Base-by-base conservation (phyloP, 2,329 filamentous ascomycete genomes). In the Fusarium sp. region DNA sequence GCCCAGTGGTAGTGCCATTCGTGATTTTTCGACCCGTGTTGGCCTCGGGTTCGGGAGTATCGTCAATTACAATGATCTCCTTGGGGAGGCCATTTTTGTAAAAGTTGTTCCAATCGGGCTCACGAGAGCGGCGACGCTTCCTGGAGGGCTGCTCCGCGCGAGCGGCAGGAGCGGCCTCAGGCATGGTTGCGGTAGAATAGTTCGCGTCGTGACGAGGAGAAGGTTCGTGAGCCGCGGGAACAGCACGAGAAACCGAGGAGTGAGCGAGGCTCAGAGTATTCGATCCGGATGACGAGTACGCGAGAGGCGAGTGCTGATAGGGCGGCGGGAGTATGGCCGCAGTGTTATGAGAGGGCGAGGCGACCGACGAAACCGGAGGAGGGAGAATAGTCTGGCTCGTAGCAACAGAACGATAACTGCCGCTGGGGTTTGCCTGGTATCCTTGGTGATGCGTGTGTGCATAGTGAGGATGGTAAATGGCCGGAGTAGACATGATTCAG, bases 61-160 rank as follows among this genome's bases (percentile, higher is more conserved):
- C 90, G 78, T 91, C 89, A 74, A 96, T 96, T 74, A 95, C 89
- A 76, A 96, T 95, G 76, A 96, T 89, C 81, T 96, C 92, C 77
- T 93, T 91, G 23, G 92, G 92, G 25, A 93, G 82, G 4, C 92
- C 92, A 78, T 95, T 94, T 77, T 90, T 91, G 79, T 94, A 95
- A 77, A 94, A 96, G 69, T 86, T 88, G 62, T 87, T 84, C 92
- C 92, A 96, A 79, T 96, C 90, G 54, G 91, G 91, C 71, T 89
- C 85, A 77, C 85, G 86, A 67, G 85, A 87, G 65, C 86, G 85
- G 70, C 86, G 83, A 70, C 85, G 83, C 77, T 88, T 89, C 70
- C 83, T 77, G 34, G 79, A 78, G 10, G 74, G 73, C 54, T 76
- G 71, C 27, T 77, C 71, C 57, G 77, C 74, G 70, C 75, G 64